Base-by-base conservation (phyloP, 345 rosid species). In the Arabidopsis suecica region DNA sequence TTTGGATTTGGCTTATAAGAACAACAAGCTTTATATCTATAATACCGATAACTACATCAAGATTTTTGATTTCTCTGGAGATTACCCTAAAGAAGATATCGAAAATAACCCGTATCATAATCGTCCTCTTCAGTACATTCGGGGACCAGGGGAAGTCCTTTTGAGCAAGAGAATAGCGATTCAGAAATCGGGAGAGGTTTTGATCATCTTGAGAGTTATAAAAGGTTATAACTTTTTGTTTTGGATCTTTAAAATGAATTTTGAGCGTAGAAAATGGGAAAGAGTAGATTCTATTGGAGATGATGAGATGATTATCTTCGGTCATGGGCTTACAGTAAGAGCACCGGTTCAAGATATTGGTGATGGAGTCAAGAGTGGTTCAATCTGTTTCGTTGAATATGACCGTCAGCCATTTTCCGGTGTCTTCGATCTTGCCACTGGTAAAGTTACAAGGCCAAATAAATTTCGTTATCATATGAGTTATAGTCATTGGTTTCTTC, bases 201-300 rank as follows among this genome's bases (percentile, higher is more conserved):
- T 28, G 32, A 28, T 28, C 32, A 28, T 28, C 41, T 57, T 57
- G 38, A 56, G 32, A 28, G 32, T 28, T 28, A 28, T 3, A 28
- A 4, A 3, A 28, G 32, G 32, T 16, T 16, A 16, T 16, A 16
- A 16, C 18, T 16, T 1, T 32, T 14, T 14, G 61, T 33, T 57
- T 57, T 33, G n/a, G 12, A 8, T 57, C 6, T 33, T 57, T 33
- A 57, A 33, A 38, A 11, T 49, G 70, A 65, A 67, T 67, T 5
- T 20, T 50, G 48, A 50, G 60, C 22, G 59, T 66, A 8, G 4
- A 1, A 37, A 51, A 9, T 67, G 71, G 71, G 71, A 67, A 67
- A 67, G 49, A 51, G 48, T 67, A 3, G 0, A 22, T 1, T 53
- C 72, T 23, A 53, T 53, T 25, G 61, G 72, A 37, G 72, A 68